phyloP scores from a whole-genome alignment of 139 green algal genomes.

The Coccomyxa sp. region DNA sequence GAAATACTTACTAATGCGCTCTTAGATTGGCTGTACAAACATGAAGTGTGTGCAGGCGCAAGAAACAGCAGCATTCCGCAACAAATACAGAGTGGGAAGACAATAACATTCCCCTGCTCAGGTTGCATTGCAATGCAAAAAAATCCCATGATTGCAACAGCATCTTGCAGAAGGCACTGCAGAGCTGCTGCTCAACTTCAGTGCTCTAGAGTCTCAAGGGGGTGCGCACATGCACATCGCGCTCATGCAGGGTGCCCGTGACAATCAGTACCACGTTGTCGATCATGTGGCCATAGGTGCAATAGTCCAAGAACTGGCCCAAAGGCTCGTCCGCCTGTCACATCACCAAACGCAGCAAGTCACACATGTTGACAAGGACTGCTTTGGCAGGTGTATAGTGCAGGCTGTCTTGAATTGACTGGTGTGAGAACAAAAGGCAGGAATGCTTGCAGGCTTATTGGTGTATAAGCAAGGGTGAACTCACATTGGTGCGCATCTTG shows the following conservation, averaged over 20 bases:
- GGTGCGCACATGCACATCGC: constrained; percentile 79
- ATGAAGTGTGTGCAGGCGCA: background rate
- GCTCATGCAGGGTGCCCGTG: constrained; percentile 93
- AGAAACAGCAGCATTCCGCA: background rate
- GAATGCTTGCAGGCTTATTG: background rate
- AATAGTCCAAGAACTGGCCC: constrained; percentile 94
- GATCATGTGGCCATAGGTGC: constrained; percentile 99
- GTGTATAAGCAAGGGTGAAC: background rate
- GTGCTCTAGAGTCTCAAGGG: too few species aligned
- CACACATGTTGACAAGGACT: background rate
- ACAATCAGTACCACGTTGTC: constrained; percentile 99
- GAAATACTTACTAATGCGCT: too few species aligned
- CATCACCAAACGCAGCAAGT: background rate
- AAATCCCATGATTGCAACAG: too few species aligned
- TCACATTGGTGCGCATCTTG: constrained; percentile 78
- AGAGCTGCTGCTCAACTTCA: too few species aligned
- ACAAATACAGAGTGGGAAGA: background rate
- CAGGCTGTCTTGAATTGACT: too few species aligned
- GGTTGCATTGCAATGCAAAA: too few species aligned
- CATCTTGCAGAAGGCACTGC: too few species aligned
- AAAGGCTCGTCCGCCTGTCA: constrained; percentile 82
- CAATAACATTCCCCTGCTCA: background rate
- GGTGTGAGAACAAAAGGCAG: background rate
- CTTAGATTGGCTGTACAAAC: background rate
- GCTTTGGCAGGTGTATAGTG: background rate